Evolutionary conservation across 495 filamentous ascomycete species (phyloP), one percentile per base, ranked within the genome.

Genomic region (Haplographium delicatum): DNA sequence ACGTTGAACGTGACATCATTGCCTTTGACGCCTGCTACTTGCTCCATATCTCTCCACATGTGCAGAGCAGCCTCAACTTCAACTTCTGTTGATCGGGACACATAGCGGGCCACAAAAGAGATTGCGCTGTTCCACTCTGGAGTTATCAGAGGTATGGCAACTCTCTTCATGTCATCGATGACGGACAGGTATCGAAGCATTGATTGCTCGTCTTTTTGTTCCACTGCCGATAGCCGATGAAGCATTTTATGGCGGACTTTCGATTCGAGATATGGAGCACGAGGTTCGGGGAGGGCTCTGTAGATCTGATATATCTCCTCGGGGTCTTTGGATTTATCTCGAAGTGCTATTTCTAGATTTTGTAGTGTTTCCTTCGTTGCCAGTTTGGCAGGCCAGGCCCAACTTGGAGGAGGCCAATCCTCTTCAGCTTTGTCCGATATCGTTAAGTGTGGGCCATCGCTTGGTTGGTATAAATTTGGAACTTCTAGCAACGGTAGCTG

Each of bases 11-110:
- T 91, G 9, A 86, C 82, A 26, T 76, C 71, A 54, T 80, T 85
- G 26, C 72, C 76, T 52, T 68, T 59, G n/a, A 89, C 64, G 4
- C 78, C 74, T 15, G 81, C 81, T n/a, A 79, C 65, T 23, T 76
- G 67, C 65, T 97, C 93, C 85, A 96, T 96, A 56, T 89, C 79
- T 47, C 81, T 80, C 89, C 90, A 97, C n/a, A 93, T 66, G 26
- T 82, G 73, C 15, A 97, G 77, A 1, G 89, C 85, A 19, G 79
- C 68, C 48, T 86, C 74, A 6, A 90, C 69, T 50, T 95, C 85
- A 16, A 69, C 62, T 31, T 76, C 76, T 13, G 77, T 74, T 8
- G 86, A 75, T 16, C 56, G 72, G n/a, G 76, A 72, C 33, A 84
- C 80, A 54, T 85, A 85, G 35, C 83, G 82, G 25, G 82, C 81